Percentiles rank a stretch among this genome's conserved stretches.
Evolutionary conservation across 441 rosid genomes (phyloP).

Genomic region (Pelargonium fulgidum): DNA sequence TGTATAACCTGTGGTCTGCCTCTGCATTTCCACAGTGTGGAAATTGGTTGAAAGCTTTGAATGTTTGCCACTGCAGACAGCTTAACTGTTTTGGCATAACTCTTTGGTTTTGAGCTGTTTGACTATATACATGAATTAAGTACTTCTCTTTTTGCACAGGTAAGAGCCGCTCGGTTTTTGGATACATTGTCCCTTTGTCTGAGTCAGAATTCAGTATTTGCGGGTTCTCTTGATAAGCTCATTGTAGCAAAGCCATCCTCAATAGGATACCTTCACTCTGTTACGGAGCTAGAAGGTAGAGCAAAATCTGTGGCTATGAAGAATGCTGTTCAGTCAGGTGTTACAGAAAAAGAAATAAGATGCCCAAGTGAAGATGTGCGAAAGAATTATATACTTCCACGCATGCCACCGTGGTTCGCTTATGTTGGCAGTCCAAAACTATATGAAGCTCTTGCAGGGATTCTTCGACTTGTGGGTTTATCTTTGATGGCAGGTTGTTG

Average conservation of each 20-base stretch:
- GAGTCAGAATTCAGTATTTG: constrained; percentile 58
- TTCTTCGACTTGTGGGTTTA: constrained; percentile 85
- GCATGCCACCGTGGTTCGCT: constrained; percentile 83
- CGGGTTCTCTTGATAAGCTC: constrained; percentile 72
- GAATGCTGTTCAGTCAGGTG: constrained; percentile 29
- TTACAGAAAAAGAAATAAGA: constrained; percentile 25
- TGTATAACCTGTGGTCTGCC: too few relatives aligned
- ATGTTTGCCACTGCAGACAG: too few relatives aligned
- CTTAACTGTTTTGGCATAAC: too few relatives aligned
- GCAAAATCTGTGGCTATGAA: constrained; percentile 29
- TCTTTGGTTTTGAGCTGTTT: neutral
- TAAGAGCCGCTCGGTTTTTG: constrained; percentile 76
- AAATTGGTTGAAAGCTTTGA: too few relatives aligned
- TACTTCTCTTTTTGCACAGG: constrained; percentile 32
- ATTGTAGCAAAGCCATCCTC: constrained; percentile 53
- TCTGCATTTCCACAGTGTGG: too few relatives aligned
- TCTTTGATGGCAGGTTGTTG: constrained; percentile 78
- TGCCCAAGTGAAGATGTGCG: constrained; percentile 27
- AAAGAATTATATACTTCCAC: constrained; percentile 50
- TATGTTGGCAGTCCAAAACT: constrained; percentile 66
- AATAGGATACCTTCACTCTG: constrained; percentile 64
- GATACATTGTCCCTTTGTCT: constrained; percentile 70
- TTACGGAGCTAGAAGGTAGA: constrained; percentile 62
- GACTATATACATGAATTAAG: neutral
- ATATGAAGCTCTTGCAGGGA: constrained; percentile 66